These are phyloP conservation scores for Apophysomyces variabilis DNA, from an alignment of 371 early-diverging fungal genomes.

Conservation along the genomic window DNA sequence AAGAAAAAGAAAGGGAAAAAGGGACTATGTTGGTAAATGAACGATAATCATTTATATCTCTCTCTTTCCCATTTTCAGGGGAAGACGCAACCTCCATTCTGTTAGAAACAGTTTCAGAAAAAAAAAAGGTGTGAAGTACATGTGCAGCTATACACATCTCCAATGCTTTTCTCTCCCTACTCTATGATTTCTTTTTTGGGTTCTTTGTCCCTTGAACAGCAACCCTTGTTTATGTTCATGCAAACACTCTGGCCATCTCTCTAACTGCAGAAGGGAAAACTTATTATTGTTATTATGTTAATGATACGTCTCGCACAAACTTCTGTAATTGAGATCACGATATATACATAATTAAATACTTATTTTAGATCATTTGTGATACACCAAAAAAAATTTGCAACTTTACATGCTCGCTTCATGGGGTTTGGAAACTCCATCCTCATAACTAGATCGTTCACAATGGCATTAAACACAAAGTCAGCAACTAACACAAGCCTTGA, in stretches of 20 bases:
- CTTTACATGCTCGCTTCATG: too few species aligned
- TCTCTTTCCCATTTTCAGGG: neutral
- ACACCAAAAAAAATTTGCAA: too few species aligned
- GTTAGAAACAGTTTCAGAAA: conserved; percentile 1
- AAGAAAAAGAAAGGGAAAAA: neutral
- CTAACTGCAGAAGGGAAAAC: neutral
- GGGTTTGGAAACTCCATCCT: too few species aligned
- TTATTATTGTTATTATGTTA: neutral
- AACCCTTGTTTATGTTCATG: neutral
- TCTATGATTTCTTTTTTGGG: neutral
- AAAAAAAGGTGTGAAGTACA: conserved; percentile 1
- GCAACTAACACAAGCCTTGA: too few species aligned
- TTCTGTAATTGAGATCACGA: too few species aligned
- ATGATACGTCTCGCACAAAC: too few species aligned
- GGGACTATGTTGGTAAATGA: neutral
- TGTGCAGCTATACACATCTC: neutral
- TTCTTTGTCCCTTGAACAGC: neutral
- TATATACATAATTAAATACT: too few species aligned
- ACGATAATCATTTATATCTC: conserved; percentile 1
- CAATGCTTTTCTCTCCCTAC: neutral
- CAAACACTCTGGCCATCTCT: conserved; percentile 2
- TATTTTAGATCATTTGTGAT: too few species aligned
- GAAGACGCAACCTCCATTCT: neutral
- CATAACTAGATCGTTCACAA: too few species aligned
- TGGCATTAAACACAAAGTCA: too few species aligned